These are phyloP conservation scores for Lentinula sp. DNA, from an alignment of 768 basidiomycete genomes.

Conservation along the genomic window DNA sequence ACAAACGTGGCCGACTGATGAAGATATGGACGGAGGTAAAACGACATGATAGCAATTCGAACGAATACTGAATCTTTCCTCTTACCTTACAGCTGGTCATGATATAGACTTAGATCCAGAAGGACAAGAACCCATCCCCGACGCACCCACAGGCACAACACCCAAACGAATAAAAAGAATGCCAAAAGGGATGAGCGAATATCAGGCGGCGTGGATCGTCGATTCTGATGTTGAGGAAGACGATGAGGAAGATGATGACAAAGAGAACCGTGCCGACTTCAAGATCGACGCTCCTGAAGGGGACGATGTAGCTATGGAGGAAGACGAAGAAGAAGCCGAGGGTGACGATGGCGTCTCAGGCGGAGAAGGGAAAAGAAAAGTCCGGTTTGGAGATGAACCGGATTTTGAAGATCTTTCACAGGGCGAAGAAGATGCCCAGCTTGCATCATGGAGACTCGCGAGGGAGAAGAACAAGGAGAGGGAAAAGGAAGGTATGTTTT, in stretches of 20 bases:
- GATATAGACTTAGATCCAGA: conserved; percentile 14
- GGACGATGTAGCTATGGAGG: conserved; percentile 48
- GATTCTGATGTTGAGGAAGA: conserved; percentile 59
- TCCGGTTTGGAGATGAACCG: conserved; percentile 51
- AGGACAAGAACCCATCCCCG: conserved; percentile 38
- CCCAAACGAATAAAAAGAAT: conserved; percentile 76
- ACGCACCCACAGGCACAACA: conserved; percentile 66
- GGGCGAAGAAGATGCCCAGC: conserved; percentile 84
- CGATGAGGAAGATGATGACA: conserved; percentile 40
- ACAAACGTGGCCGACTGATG: conserved; percentile 98
- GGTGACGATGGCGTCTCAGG: not conserved
- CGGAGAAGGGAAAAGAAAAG: conserved; percentile 27
- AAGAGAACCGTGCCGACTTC: conserved; percentile 13
- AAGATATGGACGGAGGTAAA: conserved; percentile 65
- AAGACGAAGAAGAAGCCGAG: not conserved
- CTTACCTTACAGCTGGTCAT: conserved; percentile 9
- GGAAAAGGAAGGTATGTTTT: conserved; percentile 59
- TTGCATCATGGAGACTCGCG: conserved; percentile 39
- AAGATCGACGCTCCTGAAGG: conserved; percentile 41
- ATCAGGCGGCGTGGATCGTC: conserved; percentile 95
- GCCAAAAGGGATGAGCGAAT: conserved; percentile 94
- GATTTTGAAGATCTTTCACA: conserved; percentile 46
- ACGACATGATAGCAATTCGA: conserved; percentile 2
- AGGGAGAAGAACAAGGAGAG: conserved; percentile 38
- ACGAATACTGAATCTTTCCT: not conserved